These are phyloP conservation scores for Candida krabiensis DNA, from an alignment of 805 yeast species.

Conservation along the genomic window DNA sequence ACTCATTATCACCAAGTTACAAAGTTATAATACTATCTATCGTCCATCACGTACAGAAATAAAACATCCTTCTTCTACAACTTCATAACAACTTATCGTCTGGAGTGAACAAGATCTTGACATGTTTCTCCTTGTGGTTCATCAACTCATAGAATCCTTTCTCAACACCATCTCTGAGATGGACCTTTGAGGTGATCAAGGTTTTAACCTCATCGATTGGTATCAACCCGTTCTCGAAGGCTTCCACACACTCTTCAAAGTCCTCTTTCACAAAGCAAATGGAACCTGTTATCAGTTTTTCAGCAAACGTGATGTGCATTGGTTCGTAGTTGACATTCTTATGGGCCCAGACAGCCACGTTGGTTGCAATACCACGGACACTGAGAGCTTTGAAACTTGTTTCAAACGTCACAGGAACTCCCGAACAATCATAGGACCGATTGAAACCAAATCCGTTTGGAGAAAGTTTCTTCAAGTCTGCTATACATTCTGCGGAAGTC, in stretches of 20 bases:
- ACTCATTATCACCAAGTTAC: too few relatives aligned
- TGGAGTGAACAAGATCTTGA: slow-evolving; percentile 45
- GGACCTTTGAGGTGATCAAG: slow-evolving; percentile 41
- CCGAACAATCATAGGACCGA: slow-evolving; percentile 54
- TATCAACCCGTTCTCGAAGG: slow-evolving; percentile 39
- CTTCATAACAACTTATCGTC: slow-evolving; percentile 12
- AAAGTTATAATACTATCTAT: too few relatives aligned
- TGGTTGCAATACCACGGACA: slow-evolving; percentile 44
- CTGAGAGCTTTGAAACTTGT: slow-evolving; percentile 40
- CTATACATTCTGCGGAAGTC: slow-evolving; percentile 28
- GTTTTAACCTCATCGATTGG: slow-evolving; percentile 34
- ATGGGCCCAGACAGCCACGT: slow-evolving; percentile 53
- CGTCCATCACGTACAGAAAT: too few relatives aligned
- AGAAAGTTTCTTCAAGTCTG: slow-evolving; percentile 34
- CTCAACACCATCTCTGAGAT: slow-evolving; percentile 40
- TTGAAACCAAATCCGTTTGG: slow-evolving; percentile 48
- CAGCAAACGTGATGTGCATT: slow-evolving; percentile 45
- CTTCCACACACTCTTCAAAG: slow-evolving; percentile 42
- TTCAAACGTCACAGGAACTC: slow-evolving; percentile 46
- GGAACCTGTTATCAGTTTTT: slow-evolving; percentile 44
- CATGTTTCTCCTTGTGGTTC: slow-evolving; percentile 43
- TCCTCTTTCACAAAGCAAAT: slow-evolving; percentile 45
- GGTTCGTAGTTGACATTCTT: slow-evolving; percentile 43
- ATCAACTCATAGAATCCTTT: slow-evolving; percentile 43
- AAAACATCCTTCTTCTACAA: too few relatives aligned